These are phyloP conservation scores for Benincasa hispida DNA, from an alignment of 306 rosid species.

Conservation along the genomic window DNA sequence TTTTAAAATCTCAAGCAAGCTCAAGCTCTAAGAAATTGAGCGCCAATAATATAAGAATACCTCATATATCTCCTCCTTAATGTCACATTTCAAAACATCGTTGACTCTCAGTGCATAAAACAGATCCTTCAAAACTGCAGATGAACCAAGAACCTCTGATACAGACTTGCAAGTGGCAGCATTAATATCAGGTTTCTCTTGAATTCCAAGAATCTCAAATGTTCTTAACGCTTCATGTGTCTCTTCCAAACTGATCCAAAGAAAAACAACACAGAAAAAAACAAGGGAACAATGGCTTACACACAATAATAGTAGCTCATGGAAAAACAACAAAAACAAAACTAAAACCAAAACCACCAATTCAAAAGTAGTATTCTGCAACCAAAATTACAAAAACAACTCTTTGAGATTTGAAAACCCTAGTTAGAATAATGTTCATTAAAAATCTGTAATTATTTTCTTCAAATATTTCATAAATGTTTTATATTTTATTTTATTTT, in stretches of 20 bases:
- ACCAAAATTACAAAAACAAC: background rate
- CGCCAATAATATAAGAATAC: constrained; percentile 23
- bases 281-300: background rate
- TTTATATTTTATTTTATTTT: background rate
- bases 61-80: constrained; percentile 39
- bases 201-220: constrained; percentile 55
- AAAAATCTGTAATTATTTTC: background rate
- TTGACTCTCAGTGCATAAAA: constrained; percentile 64
- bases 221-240: constrained; percentile 65
- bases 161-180: constrained; percentile 42
- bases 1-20: background rate
- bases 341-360: background rate
- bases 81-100: constrained; percentile 49
- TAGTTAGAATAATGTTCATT: background rate
- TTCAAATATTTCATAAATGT: background rate
- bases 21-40: constrained; percentile 8
- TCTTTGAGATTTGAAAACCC: background rate
- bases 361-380: background rate
- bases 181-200: constrained; percentile 41
- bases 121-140: constrained; percentile 52
- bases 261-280: background rate
- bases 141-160: constrained; percentile 41
- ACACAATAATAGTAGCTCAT: background rate
- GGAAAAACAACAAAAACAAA: background rate
- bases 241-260: constrained; percentile 60